Percentiles rank a stretch among this genome's conserved stretches.
Evolutionary conservation across 352 stramenopile species (phyloP).

Genomic region (Pythium aphanidermatum): DNA sequence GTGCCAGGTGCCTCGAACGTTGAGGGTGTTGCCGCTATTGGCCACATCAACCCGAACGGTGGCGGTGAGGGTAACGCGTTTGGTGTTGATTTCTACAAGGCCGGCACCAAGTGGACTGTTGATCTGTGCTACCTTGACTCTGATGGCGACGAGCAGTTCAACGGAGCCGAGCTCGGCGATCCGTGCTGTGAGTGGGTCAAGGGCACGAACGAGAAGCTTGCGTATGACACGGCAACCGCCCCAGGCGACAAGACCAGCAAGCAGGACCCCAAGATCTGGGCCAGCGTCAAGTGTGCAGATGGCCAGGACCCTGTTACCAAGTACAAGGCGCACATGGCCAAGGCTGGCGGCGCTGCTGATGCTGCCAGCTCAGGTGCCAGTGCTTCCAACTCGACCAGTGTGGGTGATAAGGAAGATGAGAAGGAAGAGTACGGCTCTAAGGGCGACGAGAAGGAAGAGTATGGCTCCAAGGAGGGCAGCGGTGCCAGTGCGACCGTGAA

Average conservation of each 20-base stretch:
- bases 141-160: constrained; percentile 26
- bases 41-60: constrained; percentile 27
- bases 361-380: neutral
- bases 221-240: constrained; percentile 21
- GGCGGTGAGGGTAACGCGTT: constrained; percentile 28
- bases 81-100: constrained; percentile 18
- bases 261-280: constrained; percentile 21
- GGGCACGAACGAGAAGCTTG: constrained; percentile 18
- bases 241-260: constrained; percentile 20
- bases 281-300: constrained; percentile 17
- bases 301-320: constrained; percentile 21
- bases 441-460: neutral
- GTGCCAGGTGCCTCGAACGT: constrained; percentile 17
- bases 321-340: constrained; percentile 14
- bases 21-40: constrained; percentile 18
- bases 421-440: neutral
- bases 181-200: constrained; percentile 34
- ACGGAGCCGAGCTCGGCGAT: constrained; percentile 56
- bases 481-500: too few relatives aligned
- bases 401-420: neutral
- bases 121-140: constrained; percentile 29
- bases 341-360: neutral
- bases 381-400: neutral
- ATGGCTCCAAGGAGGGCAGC: constrained; percentile 6
- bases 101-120: constrained; percentile 22